Evolutionary conservation across 345 rosid genomes (phyloP).

Genomic region (Eucalyptus curtisii): DNA sequence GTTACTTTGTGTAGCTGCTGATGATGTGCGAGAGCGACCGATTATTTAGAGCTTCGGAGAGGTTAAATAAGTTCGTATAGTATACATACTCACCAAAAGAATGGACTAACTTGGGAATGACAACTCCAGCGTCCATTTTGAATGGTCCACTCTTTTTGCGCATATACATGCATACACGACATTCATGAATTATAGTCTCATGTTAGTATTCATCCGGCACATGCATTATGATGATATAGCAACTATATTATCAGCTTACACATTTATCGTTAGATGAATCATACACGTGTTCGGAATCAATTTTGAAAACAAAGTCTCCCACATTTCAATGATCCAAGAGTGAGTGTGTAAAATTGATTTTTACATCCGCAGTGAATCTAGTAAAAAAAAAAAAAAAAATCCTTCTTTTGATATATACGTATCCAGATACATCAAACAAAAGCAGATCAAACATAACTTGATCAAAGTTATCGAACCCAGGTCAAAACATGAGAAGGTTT

Average conservation of each 20-base stretch:
- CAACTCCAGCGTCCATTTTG: not conserved
- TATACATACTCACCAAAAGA: not conserved
- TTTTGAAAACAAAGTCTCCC: not conserved
- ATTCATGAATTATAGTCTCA: not conserved
- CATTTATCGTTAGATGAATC: not conserved
- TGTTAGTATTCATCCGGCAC: not conserved
- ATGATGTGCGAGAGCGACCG: not conserved
- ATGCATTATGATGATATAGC: not conserved
- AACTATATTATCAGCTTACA: not conserved
- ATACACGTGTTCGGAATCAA: not conserved
- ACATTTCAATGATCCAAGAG: not conserved
- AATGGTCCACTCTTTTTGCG: not conserved
- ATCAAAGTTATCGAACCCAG: not conserved
- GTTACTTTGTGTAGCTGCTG: not conserved
- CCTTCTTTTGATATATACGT: fast-evolving
- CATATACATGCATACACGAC: not conserved
- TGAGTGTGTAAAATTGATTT: not conserved
- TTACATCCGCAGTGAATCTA: too few relatives aligned
- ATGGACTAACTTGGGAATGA: not conserved
- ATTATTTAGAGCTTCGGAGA: not conserved
- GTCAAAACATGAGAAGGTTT: too few relatives aligned
- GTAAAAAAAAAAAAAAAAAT: too few relatives aligned
- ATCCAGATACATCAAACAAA: not conserved
- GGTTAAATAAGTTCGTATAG: not conserved
- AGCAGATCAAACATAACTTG: not conserved